A percentile compares a stretch with the other conserved stretches of the same genome.
Conservation (phyloP, 208 protist genomes). For the Angomonas ambiguus region DNA sequence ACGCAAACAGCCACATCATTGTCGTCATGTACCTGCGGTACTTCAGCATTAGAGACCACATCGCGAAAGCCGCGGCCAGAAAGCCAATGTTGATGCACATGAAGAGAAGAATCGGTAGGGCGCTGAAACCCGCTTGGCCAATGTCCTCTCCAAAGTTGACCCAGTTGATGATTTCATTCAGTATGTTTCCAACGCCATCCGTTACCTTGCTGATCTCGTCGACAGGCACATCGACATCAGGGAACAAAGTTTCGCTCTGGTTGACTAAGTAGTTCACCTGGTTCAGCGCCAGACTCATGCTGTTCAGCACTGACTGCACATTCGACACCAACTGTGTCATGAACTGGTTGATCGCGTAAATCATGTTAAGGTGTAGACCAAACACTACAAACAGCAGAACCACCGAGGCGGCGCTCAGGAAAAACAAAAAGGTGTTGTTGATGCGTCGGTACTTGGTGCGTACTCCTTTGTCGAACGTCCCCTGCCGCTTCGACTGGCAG, state of each 20-base stretch:
- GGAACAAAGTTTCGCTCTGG: constrained; percentile 16
- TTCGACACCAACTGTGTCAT: constrained; percentile 10
- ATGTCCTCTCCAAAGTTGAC: constrained; percentile 25
- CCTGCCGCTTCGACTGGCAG: constrained; percentile 7
- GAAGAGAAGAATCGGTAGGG: constrained; percentile 28
- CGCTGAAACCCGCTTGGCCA: constrained; percentile 27
- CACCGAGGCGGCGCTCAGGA: constrained; percentile 14
- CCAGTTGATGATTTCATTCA: constrained; percentile 18
- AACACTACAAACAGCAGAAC: constrained; percentile 26
- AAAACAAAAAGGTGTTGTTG: background rate
- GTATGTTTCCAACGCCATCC: constrained; percentile 5
- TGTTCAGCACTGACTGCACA: constrained; percentile 17
- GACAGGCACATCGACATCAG: constrained; percentile 14
- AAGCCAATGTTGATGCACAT: constrained; percentile 26
- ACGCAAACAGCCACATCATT: constrained; percentile 29
- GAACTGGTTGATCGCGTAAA: constrained; percentile 24
- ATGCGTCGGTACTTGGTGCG: constrained; percentile 1
- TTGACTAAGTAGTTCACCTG: constrained; percentile 24
- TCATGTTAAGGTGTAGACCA: constrained; percentile 27
- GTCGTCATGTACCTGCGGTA: constrained; percentile 14
- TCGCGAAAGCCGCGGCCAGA: constrained; percentile 19
- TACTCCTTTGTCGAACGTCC: constrained; percentile 16
- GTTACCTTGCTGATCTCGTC: constrained; percentile 15
- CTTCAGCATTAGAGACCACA: constrained; percentile 17
- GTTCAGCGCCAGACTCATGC: constrained; percentile 8